Evolutionary conservation across 2,329 filamentous ascomycete genomes (phyloP).

Genomic region (Rutstroemia sydowiana): DNA sequence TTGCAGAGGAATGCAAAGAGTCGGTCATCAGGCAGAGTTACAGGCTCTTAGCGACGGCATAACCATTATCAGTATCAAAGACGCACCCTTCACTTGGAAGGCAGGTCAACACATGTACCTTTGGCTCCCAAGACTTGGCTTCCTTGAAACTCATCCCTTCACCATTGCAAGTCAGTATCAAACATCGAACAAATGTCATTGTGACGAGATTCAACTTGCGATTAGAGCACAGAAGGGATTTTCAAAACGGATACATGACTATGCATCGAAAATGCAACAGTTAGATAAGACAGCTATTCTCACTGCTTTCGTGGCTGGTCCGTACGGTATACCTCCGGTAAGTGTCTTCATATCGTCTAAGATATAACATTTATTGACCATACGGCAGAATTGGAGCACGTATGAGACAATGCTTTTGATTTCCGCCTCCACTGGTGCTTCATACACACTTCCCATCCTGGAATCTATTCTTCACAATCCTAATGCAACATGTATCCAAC

Average conservation of each 20-base stretch:
- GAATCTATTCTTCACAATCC: conserved; percentile 43
- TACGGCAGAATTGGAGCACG: conserved; percentile 39
- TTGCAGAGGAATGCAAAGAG: conserved; percentile 28
- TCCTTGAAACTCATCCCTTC: conserved; percentile 52
- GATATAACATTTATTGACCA: background rate
- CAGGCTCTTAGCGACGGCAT: conserved; percentile 42
- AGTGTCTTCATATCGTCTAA: background rate
- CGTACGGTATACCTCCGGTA: conserved; percentile 45
- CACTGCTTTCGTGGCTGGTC: conserved; percentile 47
- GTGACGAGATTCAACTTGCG: conserved; percentile 53
- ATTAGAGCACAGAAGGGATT: conserved; percentile 50
- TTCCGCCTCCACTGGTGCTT: conserved; percentile 56
- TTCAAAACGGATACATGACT: conserved; percentile 44
- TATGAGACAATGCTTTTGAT: conserved; percentile 54
- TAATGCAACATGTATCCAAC: conserved; percentile 40
- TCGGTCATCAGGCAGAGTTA: conserved; percentile 47
- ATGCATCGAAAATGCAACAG: conserved; percentile 34
- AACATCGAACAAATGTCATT: conserved; percentile 34
- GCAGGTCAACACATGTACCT: conserved; percentile 55
- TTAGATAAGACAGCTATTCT: conserved; percentile 25
- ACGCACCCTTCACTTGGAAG: conserved; percentile 52
- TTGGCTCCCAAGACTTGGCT: conserved; percentile 48
- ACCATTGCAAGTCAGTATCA: conserved; percentile 49
- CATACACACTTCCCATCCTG: conserved; percentile 52
- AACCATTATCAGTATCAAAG: conserved; percentile 52